These are phyloP conservation scores for Isatis tinctoria DNA, from an alignment of 345 rosid genomes.

Conservation along the genomic window DNA sequence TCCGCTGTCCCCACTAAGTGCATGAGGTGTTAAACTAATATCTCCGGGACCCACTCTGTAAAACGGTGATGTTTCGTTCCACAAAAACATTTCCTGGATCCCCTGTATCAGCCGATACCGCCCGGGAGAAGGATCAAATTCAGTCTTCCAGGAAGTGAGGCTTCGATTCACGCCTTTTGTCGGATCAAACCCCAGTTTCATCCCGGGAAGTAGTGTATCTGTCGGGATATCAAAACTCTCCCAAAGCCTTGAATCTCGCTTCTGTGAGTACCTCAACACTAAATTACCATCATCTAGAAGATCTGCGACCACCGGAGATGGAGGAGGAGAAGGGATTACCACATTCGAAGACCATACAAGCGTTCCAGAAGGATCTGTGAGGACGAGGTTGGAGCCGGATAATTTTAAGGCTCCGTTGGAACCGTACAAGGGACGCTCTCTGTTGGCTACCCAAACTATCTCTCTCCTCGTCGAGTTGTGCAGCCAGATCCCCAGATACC, in stretches of 20 bases:
- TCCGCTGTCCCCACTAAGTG: not conserved
- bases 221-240: not conserved
- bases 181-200: not conserved
- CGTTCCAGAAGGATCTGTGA: not conserved
- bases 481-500: not conserved
- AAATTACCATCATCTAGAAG: not conserved
- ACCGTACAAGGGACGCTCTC: not conserved
- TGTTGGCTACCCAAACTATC: no score
- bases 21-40: not conserved
- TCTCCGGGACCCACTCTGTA: not conserved
- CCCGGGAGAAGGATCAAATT: not conserved
- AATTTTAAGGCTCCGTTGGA: not conserved
- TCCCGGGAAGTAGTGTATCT: not conserved
- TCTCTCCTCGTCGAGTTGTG: not conserved
- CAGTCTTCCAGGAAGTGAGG: not conserved
- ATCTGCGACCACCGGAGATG: not conserved
- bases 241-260: not conserved
- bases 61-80: not conserved
- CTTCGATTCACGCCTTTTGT: not conserved
- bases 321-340: not conserved
- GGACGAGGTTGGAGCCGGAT: not conserved
- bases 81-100: not conserved
- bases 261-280: not conserved
- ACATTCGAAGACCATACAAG: not conserved
- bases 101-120: not conserved